Evolutionary conservation across 2,329 filamentous ascomycete genomes (phyloP).

Genomic region (Ustilaginoidea virens): DNA sequence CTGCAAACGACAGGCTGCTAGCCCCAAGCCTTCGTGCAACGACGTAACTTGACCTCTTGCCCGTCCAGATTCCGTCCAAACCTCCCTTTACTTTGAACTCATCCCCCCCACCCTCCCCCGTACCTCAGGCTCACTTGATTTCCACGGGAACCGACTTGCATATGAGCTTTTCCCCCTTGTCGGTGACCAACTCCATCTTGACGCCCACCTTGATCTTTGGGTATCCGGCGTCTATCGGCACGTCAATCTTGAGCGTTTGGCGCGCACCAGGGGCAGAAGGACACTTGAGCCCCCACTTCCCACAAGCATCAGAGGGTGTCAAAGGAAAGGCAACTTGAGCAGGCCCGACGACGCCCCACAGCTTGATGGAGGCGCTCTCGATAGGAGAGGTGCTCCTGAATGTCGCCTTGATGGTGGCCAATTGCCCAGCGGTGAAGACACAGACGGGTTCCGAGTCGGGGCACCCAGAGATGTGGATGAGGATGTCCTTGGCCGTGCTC

Average conservation of each 20-base stretch:
- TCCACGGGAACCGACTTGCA: slow-evolving; percentile 3
- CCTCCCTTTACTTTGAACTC: too few relatives aligned
- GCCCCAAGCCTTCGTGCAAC: too few relatives aligned
- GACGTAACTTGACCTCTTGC: too few relatives aligned
- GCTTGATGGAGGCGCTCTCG: neutral
- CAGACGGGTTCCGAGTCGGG: slow-evolving; percentile 1
- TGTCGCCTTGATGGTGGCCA: slow-evolving; percentile 1
- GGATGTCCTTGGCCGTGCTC: slow-evolving; percentile 2
- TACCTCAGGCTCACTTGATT: slow-evolving; percentile 3
- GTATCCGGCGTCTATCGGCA: neutral
- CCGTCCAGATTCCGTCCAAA: too few relatives aligned
- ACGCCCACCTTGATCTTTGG: neutral
- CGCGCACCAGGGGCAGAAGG: neutral
- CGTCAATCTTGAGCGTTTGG: slow-evolving; percentile 1
- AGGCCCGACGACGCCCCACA: neutral
- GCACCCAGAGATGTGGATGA: slow-evolving; percentile 4
- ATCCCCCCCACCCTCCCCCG: too few relatives aligned
- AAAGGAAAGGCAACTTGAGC: neutral
- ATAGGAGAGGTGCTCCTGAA: neutral
- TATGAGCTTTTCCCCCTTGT: neutral
- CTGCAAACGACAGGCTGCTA: too few relatives aligned
- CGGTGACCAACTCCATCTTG: slow-evolving; percentile 1
- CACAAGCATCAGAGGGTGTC: slow-evolving; percentile 1
- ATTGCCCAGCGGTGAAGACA: slow-evolving; percentile 1
- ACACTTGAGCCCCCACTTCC: slow-evolving; percentile 3